Percentiles rank a stretch among this genome's conserved stretches.
phyloP scores from a whole-genome alignment of 164 flowering plant species.

The grape (Vitis vinifera) region DNA sequence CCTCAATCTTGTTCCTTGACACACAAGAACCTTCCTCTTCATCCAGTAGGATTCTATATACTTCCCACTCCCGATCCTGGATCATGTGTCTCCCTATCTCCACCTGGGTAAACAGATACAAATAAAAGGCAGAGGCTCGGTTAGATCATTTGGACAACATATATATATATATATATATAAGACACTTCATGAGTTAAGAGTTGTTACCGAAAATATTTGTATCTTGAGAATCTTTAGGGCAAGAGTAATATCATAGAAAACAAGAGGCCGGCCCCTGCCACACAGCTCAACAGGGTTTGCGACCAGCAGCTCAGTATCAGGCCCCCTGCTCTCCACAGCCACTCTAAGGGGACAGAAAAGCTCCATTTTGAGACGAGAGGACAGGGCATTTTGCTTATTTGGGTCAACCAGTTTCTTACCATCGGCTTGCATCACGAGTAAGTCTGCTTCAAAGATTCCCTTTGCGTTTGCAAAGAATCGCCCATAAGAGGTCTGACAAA shows the following conservation, averaged over 20 bases:
- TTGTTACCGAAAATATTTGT: slow-evolving; percentile 63
- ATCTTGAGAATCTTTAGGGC: slow-evolving; percentile 68
- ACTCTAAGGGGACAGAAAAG: slow-evolving; percentile 63
- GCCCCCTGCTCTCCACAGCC: slow-evolving; percentile 67
- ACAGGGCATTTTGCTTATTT: slow-evolving; percentile 49
- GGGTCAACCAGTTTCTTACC: slow-evolving; percentile 74
- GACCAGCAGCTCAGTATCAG: slow-evolving; percentile 76
- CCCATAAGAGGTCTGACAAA: slow-evolving; percentile 66
- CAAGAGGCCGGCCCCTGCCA: slow-evolving; percentile 84
- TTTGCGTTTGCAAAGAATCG: slow-evolving; percentile 47
- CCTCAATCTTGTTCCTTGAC: slow-evolving; percentile 37
- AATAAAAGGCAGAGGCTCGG: neutral
- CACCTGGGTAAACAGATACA: slow-evolving; percentile 32
- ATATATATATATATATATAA: neutral
- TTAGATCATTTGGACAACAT: neutral
- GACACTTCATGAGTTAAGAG: neutral
- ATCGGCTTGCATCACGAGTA: slow-evolving; percentile 74
- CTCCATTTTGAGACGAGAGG: slow-evolving; percentile 57
- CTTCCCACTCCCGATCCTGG: slow-evolving; percentile 58
- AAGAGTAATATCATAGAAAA: slow-evolving; percentile 69
- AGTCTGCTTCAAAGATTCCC: slow-evolving; percentile 59
- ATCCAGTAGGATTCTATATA: slow-evolving; percentile 55
- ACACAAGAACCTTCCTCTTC: slow-evolving; percentile 35
- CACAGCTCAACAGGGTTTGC: slow-evolving; percentile 82
- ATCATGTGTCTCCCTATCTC: slow-evolving; percentile 53